Evolutionary conservation across 129 eudicot species (phyloP).

Genomic region (Smallanthus sonchifolius): DNA sequence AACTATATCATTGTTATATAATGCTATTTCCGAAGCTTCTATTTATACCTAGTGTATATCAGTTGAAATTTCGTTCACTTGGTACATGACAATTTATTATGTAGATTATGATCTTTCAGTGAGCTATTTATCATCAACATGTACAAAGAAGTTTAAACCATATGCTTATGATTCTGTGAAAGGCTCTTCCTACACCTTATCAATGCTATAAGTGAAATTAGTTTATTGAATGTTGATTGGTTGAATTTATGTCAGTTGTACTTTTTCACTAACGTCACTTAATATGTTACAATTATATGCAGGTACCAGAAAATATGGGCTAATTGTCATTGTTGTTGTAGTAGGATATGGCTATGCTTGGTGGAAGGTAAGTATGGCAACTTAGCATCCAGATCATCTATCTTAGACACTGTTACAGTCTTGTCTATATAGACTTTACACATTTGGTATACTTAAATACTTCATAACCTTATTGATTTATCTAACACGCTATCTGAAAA

Average conservation of each 20-base stretch:
- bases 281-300: conserved; percentile 15
- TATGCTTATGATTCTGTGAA: background rate
- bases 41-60: background rate
- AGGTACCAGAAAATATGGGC: conserved; percentile 66
- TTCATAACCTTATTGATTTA: background rate
- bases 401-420: background rate
- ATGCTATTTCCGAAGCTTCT: background rate
- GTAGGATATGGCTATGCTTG: conserved; percentile 83
- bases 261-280: background rate
- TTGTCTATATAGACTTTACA: background rate
- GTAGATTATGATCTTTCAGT: background rate
- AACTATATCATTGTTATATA: background rate
- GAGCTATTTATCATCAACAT: background rate
- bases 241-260: background rate
- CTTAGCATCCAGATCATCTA: background rate
- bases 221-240: background rate
- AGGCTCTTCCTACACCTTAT: background rate
- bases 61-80: background rate
- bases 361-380: conserved; percentile 77
- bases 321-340: conserved; percentile 51
- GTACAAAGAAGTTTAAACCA: background rate
- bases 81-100: background rate
- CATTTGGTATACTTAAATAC: background rate
- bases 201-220: background rate
- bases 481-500: background rate